Percentiles rank a stretch among this genome's conserved stretches.
Conservation (phyloP, 495 filamentous ascomycete genomes). For the Aspergillus sparsus region DNA sequence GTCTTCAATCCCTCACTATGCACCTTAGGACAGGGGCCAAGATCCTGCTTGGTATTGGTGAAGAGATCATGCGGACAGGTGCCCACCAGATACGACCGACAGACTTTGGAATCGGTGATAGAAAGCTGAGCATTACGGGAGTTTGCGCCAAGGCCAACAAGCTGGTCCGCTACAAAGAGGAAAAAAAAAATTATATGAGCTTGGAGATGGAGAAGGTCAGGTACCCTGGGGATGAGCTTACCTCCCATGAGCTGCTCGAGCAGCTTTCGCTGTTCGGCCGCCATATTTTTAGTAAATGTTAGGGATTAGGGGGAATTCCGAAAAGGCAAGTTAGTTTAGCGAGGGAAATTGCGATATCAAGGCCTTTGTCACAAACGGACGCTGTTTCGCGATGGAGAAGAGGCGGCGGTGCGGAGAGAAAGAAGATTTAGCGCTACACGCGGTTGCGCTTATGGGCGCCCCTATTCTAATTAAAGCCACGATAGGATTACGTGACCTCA, state of each 20-base stretch:
- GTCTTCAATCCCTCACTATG: conserved; percentile 85
- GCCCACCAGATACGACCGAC: conserved; percentile 89
- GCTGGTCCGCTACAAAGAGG: conserved; percentile 62
- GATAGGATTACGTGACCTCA: conserved; percentile 1
- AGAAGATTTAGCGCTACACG: conserved; percentile 29
- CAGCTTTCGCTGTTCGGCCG: conserved; percentile 92
- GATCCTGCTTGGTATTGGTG: conserved; percentile 98
- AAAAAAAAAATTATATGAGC: conserved; percentile 38
- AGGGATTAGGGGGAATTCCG: neutral
- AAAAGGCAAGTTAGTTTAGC: too few species aligned
- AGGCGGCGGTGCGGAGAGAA: conserved; percentile 4
- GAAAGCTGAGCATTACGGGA: conserved; percentile 76
- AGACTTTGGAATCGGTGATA: conserved; percentile 91
- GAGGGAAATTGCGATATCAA: neutral
- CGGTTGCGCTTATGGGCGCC: conserved; percentile 29
- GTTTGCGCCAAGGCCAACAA: conserved; percentile 72
- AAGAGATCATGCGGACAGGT: conserved; percentile 99
- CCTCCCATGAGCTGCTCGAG: conserved; percentile 78
- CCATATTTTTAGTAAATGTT: conserved; percentile 61
- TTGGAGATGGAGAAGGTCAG: conserved; percentile 15
- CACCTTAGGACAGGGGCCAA: conserved; percentile 86
- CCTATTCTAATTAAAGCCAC: neutral
- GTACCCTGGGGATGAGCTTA: conserved; percentile 30
- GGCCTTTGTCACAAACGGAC: neutral
- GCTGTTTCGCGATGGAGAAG: conserved; percentile 5